phyloP scores from a whole-genome alignment of 495 filamentous ascomycete genomes.

The Penicillium turbatum region DNA sequence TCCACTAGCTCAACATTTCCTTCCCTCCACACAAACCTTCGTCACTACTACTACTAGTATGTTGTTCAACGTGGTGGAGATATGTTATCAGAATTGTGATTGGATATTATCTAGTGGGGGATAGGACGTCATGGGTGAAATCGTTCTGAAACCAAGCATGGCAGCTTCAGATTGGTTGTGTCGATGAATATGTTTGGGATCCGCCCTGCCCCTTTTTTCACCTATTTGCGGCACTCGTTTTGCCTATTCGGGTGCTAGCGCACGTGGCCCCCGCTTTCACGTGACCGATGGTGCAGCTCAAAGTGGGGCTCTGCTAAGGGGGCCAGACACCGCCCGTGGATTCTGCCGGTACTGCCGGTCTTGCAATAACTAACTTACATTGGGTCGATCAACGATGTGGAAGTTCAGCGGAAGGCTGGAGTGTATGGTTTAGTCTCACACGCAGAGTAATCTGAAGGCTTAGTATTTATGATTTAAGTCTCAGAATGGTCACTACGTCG shows the following conservation, averaged over 20 bases:
- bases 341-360: slow-evolving; percentile 1
- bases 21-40: not conserved
- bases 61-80: not conserved
- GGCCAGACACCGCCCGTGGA: not conserved
- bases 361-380: not conserved
- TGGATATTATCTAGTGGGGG: not conserved
- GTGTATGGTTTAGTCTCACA: too few species aligned
- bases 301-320: not conserved
- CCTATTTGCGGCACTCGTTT: not conserved
- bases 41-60: not conserved
- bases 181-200: not conserved
- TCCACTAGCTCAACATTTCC: not conserved
- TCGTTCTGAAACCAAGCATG: not conserved
- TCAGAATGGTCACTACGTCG: too few species aligned
- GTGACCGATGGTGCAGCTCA: not conserved
- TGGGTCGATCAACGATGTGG: too few species aligned
- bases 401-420: too few species aligned
- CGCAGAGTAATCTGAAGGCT: too few species aligned
- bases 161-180: not conserved
- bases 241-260: not conserved
- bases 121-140: not conserved
- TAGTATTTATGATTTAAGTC: too few species aligned
- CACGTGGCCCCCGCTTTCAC: not conserved
- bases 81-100: not conserved
- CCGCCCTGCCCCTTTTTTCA: not conserved